These are phyloP conservation scores for Globisporangium apiculatum DNA, from an alignment of 352 stramenopile genomes.

Conservation along the genomic window DNA sequence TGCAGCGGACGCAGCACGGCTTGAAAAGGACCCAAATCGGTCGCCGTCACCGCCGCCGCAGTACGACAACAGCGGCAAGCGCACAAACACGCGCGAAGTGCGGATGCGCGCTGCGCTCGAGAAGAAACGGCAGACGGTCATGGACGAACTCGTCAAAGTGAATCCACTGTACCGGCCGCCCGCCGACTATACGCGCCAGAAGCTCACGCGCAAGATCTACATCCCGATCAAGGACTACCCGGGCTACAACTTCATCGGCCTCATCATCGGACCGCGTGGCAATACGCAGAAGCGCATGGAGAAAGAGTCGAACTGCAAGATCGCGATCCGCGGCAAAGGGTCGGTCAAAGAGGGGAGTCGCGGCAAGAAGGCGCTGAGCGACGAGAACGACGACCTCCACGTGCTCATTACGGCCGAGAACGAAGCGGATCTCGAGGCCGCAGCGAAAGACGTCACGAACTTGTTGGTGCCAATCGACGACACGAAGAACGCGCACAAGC, in stretches of 20 bases:
- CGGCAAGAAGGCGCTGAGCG: slow-evolving; percentile 87
- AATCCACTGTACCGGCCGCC: slow-evolving; percentile 88
- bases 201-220: slow-evolving; percentile 94
- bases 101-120: slow-evolving; percentile 91
- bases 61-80: slow-evolving; percentile 95
- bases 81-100: slow-evolving; percentile 95
- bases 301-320: slow-evolving; percentile 97
- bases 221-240: slow-evolving; percentile 98
- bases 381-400: slow-evolving; percentile 96
- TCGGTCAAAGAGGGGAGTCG: slow-evolving; percentile 97
- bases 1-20: slow-evolving; percentile 60
- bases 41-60: slow-evolving; percentile 90
- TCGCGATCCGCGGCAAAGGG: slow-evolving; percentile 95
- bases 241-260: slow-evolving; percentile 99
- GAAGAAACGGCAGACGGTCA: slow-evolving; percentile 87
- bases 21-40: slow-evolving; percentile 85
- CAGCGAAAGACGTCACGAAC: slow-evolving; percentile 84
- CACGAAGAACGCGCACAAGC: slow-evolving; percentile 95
- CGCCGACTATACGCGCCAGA: slow-evolving; percentile 87
- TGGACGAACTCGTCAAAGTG: slow-evolving; percentile 95
- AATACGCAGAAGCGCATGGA: slow-evolving; percentile 99
- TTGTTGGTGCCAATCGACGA: slow-evolving; percentile 91
- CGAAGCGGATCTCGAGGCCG: slow-evolving; percentile 81
- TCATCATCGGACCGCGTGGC: slow-evolving; percentile 98
- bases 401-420: slow-evolving; percentile 91